Evolutionary conservation across 495 filamentous ascomycete genomes (phyloP).

Genomic region (Ramalina intermedia): DNA sequence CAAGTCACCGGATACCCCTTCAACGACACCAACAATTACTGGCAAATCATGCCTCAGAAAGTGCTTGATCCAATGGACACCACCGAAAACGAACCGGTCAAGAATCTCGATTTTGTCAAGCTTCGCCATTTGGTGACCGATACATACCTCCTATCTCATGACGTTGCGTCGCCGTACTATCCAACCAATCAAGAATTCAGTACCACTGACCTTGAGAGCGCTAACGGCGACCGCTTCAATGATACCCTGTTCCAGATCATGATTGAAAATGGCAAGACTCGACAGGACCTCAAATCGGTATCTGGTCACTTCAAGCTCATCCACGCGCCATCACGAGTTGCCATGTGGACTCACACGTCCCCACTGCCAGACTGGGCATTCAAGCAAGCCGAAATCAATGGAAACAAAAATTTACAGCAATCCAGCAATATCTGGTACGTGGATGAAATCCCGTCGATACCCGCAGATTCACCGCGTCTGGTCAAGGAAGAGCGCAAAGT

Average conservation of each 20-base stretch:
- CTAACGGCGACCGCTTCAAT: conserved; percentile 62
- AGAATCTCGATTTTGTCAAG: conserved; percentile 75
- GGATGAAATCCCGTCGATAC: conserved; percentile 74
- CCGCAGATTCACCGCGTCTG: conserved; percentile 51
- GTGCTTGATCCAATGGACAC: conserved; percentile 30
- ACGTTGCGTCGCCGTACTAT: conserved; percentile 93
- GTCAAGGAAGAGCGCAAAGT: conserved; percentile 57
- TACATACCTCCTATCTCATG: conserved; percentile 81
- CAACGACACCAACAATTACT: conserved; percentile 98
- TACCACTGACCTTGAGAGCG: conserved; percentile 56
- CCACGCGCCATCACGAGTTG: conserved; percentile 83
- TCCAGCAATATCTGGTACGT: conserved; percentile 89
- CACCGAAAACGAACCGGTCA: conserved; percentile 44
- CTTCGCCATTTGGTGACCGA: conserved; percentile 80
- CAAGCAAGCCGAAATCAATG: conserved; percentile 97
- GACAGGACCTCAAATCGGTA: conserved; percentile 77
- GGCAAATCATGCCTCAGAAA: conserved; percentile 70
- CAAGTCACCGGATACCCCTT: conserved; percentile 96
- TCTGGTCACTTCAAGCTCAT: conserved; percentile 89
- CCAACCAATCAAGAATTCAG: conserved; percentile 99
- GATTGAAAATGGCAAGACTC: conserved; percentile 70
- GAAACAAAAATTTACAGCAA: conserved; percentile 89
- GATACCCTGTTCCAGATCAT: conserved; percentile 89
- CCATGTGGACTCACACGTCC: conserved; percentile 95
- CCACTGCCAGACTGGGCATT: conserved; percentile 92